These are phyloP conservation scores for Cnidoscolus chayamansa DNA, from an alignment of 441 rosid species.

Conservation along the genomic window DNA sequence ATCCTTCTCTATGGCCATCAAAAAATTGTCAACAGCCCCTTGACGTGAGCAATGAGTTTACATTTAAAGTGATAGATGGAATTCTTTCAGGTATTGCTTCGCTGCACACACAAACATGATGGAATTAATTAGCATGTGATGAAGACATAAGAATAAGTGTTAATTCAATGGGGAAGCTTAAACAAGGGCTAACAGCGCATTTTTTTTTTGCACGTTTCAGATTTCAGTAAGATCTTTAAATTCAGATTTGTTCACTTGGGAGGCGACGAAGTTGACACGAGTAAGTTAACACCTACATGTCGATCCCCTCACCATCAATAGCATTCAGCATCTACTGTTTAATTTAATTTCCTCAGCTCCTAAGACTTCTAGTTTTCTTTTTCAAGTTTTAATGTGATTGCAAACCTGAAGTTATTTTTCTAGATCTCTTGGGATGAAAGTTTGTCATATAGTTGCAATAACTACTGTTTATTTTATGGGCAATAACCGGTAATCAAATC, in stretches of 20 bases:
- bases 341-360: not conserved
- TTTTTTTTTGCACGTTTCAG: constrained; percentile 32
- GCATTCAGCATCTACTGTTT: not conserved
- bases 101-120: not conserved
- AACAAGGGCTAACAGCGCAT: constrained; percentile 9
- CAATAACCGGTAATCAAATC: not conserved
- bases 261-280: constrained; percentile 73
- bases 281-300: constrained; percentile 33
- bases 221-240: constrained; percentile 75
- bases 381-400: not conserved
- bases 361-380: not conserved
- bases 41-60: constrained; percentile 64
- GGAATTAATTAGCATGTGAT: constrained; percentile 3
- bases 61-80: constrained; percentile 67
- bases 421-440: not conserved
- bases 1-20: constrained; percentile 77
- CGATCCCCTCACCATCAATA: not conserved
- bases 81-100: constrained; percentile 57
- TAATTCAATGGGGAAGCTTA: not conserved
- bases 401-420: not conserved
- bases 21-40: constrained; percentile 64
- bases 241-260: constrained; percentile 72
- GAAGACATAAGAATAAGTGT: not conserved
- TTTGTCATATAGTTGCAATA: not conserved
- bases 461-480: not conserved